Evolutionary conservation across 2,329 filamentous ascomycete genomes (phyloP).

Genomic region (Hymenoscyphus occultus): DNA sequence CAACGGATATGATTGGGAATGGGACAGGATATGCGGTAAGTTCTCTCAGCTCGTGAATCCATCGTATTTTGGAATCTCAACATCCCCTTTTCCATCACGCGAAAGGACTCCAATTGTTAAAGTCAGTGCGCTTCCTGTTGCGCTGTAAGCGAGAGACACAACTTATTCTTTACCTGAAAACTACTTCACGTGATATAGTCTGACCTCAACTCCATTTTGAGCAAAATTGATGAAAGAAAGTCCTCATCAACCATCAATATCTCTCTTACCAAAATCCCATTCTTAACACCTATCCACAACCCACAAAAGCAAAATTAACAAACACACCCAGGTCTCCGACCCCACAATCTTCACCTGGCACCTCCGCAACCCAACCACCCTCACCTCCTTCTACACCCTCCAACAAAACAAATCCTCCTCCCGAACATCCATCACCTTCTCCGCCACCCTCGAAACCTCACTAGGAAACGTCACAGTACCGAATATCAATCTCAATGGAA

Average conservation of each 20-base stretch:
- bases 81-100: too few relatives aligned
- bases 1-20: conserved; percentile 53
- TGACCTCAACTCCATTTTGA: too few relatives aligned
- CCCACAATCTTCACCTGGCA: conserved; percentile 49
- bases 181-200: too few relatives aligned
- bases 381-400: conserved; percentile 49
- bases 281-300: not conserved
- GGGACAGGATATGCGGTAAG: conserved; percentile 47
- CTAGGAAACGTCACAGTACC: conserved; percentile 43
- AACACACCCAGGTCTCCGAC: conserved; percentile 20
- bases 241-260: not conserved
- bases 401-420: conserved; percentile 47
- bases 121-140: too few relatives aligned
- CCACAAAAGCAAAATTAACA: not conserved
- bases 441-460: conserved; percentile 47
- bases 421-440: conserved; percentile 44
- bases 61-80: too few relatives aligned
- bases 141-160: too few relatives aligned
- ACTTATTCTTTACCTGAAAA: too few relatives aligned
- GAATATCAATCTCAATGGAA: conserved; percentile 48
- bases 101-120: too few relatives aligned
- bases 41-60: too few relatives aligned
- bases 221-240: not conserved
- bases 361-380: conserved; percentile 49
- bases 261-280: not conserved